Conservation (phyloP, 345 rosid species). For the Lepidium africanum region DNA sequence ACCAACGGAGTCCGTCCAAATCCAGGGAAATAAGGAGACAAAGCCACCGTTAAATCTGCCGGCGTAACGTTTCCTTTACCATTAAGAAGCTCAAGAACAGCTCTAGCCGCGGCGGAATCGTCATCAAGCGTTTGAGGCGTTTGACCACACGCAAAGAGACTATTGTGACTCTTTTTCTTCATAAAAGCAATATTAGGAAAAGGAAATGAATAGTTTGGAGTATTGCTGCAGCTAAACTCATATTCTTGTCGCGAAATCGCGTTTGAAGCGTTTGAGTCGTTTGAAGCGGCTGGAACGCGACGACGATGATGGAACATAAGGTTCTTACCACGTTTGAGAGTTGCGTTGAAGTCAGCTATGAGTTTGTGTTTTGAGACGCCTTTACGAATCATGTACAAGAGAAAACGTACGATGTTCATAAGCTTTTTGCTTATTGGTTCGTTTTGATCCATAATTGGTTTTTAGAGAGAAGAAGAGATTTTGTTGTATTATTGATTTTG, state of each 20-base stretch:
- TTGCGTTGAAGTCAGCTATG: conserved; percentile 61
- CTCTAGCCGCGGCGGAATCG: conserved; percentile 40
- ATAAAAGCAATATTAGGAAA: conserved; percentile 29
- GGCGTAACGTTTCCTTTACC: conserved; percentile 24
- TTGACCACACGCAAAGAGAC: conserved; percentile 55
- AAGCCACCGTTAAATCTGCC: conserved; percentile 46
- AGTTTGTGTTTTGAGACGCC: conserved; percentile 56
- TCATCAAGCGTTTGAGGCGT: conserved; percentile 56
- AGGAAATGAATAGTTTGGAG: conserved; percentile 58
- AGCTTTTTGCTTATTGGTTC: conserved; percentile 50
- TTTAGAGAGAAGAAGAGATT: conserved; percentile 3
- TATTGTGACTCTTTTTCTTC: conserved; percentile 32
- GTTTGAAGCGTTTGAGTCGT: background rate
- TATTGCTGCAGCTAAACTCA: conserved; percentile 95
- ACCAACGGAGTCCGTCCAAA: conserved; percentile 73
- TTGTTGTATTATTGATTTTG: background rate
- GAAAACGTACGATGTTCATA: conserved; percentile 56
- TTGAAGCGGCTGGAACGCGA: conserved; percentile 12
- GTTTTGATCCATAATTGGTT: conserved; percentile 33
- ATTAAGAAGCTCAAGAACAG: conserved; percentile 54
- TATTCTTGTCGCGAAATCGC: conserved; percentile 44
- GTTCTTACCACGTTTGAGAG: conserved; percentile 76
- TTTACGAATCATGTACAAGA: conserved; percentile 67
- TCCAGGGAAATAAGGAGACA: conserved; percentile 77
- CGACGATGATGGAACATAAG: conserved; percentile 52